phyloP scores from a whole-genome alignment of 2,329 filamentous ascomycete species.

The Talaromyces piceae region DNA sequence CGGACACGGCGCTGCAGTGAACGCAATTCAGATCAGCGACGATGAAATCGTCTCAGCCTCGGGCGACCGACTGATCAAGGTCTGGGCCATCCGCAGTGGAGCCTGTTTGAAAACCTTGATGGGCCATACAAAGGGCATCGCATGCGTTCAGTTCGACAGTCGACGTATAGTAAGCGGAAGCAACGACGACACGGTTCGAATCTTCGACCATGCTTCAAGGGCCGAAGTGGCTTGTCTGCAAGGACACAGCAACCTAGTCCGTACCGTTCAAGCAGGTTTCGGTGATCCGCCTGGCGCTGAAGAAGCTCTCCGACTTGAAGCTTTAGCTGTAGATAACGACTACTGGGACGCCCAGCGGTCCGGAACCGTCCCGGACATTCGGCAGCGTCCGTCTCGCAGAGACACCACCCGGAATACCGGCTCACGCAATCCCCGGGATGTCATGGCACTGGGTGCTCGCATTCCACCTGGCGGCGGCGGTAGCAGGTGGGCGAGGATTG shows the following conservation, averaged over 20 bases:
- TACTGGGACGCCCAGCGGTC: conserved; percentile 56
- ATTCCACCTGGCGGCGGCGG: conserved; percentile 87
- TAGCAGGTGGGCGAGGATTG: conserved; percentile 83
- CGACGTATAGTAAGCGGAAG: conserved; percentile 90
- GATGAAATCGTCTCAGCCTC: conserved; percentile 89
- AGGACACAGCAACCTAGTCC: conserved; percentile 75
- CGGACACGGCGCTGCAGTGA: conserved; percentile 86
- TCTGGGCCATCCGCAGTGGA: conserved; percentile 85
- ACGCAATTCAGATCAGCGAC: conserved; percentile 84
- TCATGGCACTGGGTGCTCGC: conserved; percentile 70
- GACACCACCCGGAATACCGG: conserved; percentile 52
- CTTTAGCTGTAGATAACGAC: conserved; percentile 62
- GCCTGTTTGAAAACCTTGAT: conserved; percentile 68
- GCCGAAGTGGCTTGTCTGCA: conserved; percentile 83
- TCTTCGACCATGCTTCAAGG: conserved; percentile 79
- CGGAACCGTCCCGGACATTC: conserved; percentile 36
- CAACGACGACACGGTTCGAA: conserved; percentile 91
- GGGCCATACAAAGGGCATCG: conserved; percentile 90
- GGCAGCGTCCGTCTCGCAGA: conserved; percentile 26
- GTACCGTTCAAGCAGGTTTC: conserved; percentile 92
- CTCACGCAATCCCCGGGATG: conserved; percentile 65
- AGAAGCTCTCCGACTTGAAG: conserved; percentile 65
- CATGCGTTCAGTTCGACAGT: conserved; percentile 94
- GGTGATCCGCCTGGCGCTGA: conserved; percentile 77
- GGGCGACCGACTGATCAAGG: conserved; percentile 85